A percentile compares a stretch with the other conserved stretches of the same genome.
phyloP scores from a whole-genome alignment of 2,329 filamentous ascomycete genomes.

The Fusarium phyllophilum region DNA sequence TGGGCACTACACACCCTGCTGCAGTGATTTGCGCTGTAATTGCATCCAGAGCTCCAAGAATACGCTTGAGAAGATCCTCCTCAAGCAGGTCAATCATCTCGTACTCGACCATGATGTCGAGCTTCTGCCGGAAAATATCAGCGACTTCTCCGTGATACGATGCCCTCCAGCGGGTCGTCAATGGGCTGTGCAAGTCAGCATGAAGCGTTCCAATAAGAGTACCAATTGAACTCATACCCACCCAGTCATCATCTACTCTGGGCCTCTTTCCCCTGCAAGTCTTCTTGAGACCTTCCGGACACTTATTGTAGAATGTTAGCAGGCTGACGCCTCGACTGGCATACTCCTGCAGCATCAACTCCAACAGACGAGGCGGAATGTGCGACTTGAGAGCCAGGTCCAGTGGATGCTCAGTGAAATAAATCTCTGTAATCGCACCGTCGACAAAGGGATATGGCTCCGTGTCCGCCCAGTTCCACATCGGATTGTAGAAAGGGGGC shows the following conservation, averaged over 20 bases:
- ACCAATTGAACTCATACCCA: neutral
- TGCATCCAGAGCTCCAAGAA: neutral
- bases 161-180: neutral
- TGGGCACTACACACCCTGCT: neutral
- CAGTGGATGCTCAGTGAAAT: neutral
- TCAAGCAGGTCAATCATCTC: conserved; percentile 5
- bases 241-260: neutral
- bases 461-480: neutral
- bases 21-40: neutral
- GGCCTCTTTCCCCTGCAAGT: neutral
- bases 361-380: conserved; percentile 4
- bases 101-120: conserved; percentile 17
- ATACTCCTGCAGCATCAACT: conserved; percentile 3
- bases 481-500: neutral
- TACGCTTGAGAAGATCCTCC: neutral
- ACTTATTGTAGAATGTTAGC: neutral
- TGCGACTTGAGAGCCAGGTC: conserved; percentile 3
- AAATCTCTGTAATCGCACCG: neutral
- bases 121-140: conserved; percentile 15
- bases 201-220: neutral
- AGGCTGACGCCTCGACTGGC: neutral
- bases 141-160: conserved; percentile 2
- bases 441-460: neutral
- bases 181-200: neutral
- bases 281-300: neutral